A percentile compares a stretch with the other conserved stretches of the same genome.
phyloP scores from a whole-genome alignment of 306 rosid species.

The Boehmeria nivea region DNA sequence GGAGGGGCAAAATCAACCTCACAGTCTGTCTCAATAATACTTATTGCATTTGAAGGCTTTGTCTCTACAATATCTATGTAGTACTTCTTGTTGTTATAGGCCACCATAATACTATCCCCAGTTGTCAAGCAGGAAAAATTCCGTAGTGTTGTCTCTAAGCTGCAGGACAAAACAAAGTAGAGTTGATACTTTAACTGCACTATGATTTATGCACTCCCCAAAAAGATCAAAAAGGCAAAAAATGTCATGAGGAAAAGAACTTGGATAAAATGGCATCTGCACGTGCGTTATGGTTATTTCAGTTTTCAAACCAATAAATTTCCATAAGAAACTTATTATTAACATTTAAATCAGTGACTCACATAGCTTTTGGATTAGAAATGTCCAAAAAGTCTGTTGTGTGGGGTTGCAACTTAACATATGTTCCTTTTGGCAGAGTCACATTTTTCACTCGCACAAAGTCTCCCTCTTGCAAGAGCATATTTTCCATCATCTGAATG shows the following conservation, averaged over 20 bases:
- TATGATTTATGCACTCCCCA: not conserved
- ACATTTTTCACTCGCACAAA: slow-evolving; percentile 78
- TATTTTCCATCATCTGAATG: slow-evolving; percentile 94
- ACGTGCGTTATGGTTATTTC: no score
- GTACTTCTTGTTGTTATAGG: slow-evolving; percentile 90
- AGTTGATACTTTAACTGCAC: not conserved
- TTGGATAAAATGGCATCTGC: not conserved
- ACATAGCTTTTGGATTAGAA: slow-evolving; percentile 98
- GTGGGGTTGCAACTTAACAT: slow-evolving; percentile 96
- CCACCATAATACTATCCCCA: slow-evolving; percentile 98
- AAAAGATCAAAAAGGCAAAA: no score
- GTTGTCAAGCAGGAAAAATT: slow-evolving; percentile 90
- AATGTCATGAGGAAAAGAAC: no score
- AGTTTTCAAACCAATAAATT: no score
- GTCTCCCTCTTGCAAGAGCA: slow-evolving; percentile 94
- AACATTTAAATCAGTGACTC: no score
- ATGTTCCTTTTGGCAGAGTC: slow-evolving; percentile 94
- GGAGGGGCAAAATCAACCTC: slow-evolving; percentile 99
- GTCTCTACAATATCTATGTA: slow-evolving; percentile 89
- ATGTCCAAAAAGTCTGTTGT: slow-evolving; percentile 93
- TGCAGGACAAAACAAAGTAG: slow-evolving; percentile 33
- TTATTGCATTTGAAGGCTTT: slow-evolving; percentile 83
- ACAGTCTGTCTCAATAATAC: slow-evolving; percentile 97
- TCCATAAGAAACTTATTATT: no score
- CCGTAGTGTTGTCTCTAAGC: slow-evolving; percentile 87